Evolutionary conservation across 2,329 filamentous ascomycete genomes (phyloP).

Genomic region (Aspergillus alliaceus): DNA sequence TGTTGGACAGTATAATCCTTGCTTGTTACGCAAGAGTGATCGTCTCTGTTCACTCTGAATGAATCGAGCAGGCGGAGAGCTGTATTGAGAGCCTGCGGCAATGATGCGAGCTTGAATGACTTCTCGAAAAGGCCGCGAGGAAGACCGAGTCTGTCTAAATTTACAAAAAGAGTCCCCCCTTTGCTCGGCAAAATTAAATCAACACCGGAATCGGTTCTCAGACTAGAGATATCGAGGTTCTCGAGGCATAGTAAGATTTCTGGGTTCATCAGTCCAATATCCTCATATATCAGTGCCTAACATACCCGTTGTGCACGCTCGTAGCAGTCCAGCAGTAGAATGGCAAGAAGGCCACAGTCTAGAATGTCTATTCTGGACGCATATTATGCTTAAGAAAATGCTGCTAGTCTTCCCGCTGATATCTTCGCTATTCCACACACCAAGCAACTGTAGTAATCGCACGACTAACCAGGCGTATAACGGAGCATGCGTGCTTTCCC

Average conservation of each 20-base stretch:
- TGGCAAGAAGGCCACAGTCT: conserved; percentile 29
- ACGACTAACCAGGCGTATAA: conserved; percentile 57
- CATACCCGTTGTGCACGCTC: conserved; percentile 39
- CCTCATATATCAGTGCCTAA: conserved; percentile 10
- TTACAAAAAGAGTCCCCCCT: conserved; percentile 26
- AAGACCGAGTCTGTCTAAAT: conserved; percentile 33
- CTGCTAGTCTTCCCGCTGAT: conserved; percentile 42
- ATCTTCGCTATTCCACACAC: conserved; percentile 39
- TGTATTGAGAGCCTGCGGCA: conserved; percentile 24
- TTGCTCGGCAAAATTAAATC: conserved; percentile 27
- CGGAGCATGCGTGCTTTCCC: conserved; percentile 47
- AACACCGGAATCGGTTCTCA: conserved; percentile 4
- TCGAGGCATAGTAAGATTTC: conserved; percentile 49
- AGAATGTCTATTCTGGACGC: conserved; percentile 33
- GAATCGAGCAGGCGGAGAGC: conserved; percentile 32
- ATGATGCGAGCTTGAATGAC: conserved; percentile 27
- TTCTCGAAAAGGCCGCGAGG: conserved; percentile 28
- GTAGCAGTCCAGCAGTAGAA: conserved; percentile 33
- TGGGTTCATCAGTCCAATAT: conserved; percentile 28
- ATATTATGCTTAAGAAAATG: conserved; percentile 35
- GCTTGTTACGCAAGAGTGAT: conserved; percentile 12
- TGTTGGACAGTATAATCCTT: conserved; percentile 28
- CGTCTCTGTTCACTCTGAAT: conserved; percentile 20
- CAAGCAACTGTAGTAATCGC: conserved; percentile 51
- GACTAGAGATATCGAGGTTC: conserved; percentile 17